Conservation (phyloP, 805 yeast genomes). For the Suhomyces tanzawaensis region DNA sequence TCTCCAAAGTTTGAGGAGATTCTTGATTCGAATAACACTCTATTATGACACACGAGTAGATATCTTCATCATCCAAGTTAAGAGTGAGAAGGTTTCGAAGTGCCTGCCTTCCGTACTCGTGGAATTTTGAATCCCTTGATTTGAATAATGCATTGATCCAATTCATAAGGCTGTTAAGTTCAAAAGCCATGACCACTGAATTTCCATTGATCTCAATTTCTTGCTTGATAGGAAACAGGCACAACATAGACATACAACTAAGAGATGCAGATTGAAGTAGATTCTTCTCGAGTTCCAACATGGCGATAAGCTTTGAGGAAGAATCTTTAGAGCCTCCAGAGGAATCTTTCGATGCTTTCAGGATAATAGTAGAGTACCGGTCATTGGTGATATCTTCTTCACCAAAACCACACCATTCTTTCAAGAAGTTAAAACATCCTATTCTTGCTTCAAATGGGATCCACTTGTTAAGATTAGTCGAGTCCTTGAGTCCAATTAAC, state of each 20-base stretch:
- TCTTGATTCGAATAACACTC: conserved; percentile 65
- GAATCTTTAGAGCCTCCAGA: conserved; percentile 46
- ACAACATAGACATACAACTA: conserved; percentile 79
- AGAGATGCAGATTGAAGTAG: conserved; percentile 68
- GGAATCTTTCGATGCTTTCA: conserved; percentile 43
- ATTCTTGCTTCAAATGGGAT: conserved; percentile 85
- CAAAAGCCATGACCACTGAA: conserved; percentile 61
- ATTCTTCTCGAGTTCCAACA: conserved; percentile 76
- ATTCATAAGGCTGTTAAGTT: conserved; percentile 59
- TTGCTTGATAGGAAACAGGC: conserved; percentile 68
- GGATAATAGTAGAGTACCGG: conserved; percentile 59
- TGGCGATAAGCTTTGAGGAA: conserved; percentile 14
- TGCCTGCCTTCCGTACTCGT: conserved; percentile 67
- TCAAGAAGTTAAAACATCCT: conserved; percentile 75
- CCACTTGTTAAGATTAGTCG: conserved; percentile 46
- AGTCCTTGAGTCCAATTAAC: conserved; percentile 52
- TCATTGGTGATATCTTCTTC: conserved; percentile 61
- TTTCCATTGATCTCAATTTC: conserved; percentile 46
- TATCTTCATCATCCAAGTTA: conserved; percentile 55
- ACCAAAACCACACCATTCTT: conserved; percentile 96
- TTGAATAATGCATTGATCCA: conserved; percentile 81
- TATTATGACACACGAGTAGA: conserved; percentile 57
- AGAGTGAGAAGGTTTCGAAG: conserved; percentile 60
- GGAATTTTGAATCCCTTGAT: conserved; percentile 55
- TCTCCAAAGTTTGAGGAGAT: conserved; percentile 51